Conservation (phyloP, 805 yeast species). For the Yamadazyma kitorensis region DNA sequence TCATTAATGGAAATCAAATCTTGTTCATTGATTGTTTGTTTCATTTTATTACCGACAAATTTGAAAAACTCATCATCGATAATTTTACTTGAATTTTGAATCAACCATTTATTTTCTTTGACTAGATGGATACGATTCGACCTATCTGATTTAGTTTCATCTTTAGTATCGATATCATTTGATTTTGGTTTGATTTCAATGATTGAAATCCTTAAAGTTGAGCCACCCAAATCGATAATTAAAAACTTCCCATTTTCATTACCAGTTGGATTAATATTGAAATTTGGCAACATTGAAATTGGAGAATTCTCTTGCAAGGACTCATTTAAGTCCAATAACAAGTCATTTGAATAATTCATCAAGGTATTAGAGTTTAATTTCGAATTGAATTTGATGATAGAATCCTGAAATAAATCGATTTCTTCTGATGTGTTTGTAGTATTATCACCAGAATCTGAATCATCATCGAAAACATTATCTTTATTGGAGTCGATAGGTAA, state of each 20-base stretch:
- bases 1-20: conserved; percentile 7
- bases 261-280: conserved; percentile 37
- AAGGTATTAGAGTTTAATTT: conserved; percentile 4
- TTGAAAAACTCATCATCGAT: conserved; percentile 43
- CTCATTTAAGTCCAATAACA: conserved; percentile 26
- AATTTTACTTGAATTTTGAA: conserved; percentile 35
- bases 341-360: conserved; percentile 17
- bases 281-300: conserved; percentile 41
- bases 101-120: conserved; percentile 35
- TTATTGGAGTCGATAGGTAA: neutral
- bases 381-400: conserved; percentile 5
- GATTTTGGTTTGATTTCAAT: conserved; percentile 24
- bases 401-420: conserved; percentile 6
- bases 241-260: conserved; percentile 36
- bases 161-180: too few species aligned
- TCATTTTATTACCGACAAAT: conserved; percentile 35
- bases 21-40: conserved; percentile 11
- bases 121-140: conserved; percentile 24
- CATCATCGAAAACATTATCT: conserved; percentile 4
- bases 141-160: conserved; percentile 12
- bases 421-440: conserved; percentile 4
- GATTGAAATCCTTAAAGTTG: conserved; percentile 46
- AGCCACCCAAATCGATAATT: conserved; percentile 58
- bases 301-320: conserved; percentile 24
- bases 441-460: conserved; percentile 2